Evolutionary conservation across 1,284 basidiomycete species (phyloP).

Genomic region (Sutorius eximius): DNA sequence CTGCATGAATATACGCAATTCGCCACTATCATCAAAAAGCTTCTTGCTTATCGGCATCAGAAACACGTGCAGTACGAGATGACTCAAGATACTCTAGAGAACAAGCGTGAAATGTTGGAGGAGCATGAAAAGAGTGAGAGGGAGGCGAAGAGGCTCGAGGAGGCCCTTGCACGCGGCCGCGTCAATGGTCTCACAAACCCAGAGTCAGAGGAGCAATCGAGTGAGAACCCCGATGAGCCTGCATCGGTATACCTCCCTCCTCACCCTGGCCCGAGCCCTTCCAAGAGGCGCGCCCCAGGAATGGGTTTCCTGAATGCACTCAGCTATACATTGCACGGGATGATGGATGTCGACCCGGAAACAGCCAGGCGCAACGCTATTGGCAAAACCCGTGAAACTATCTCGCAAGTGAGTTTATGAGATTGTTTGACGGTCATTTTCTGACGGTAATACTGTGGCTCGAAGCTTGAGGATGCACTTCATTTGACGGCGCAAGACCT

Average conservation of each 20-base stretch:
- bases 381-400: conserved; percentile 90
- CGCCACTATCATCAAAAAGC: conserved; percentile 89
- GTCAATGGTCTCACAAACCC: conserved; percentile 28
- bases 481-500: conserved; percentile 90
- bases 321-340: conserved; percentile 92
- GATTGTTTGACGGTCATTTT: conserved; percentile 9
- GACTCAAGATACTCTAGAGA: conserved; percentile 89
- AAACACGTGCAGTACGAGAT: conserved; percentile 99
- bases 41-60: conserved; percentile 93
- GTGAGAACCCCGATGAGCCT: conserved; percentile 36
- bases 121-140: conserved; percentile 91
- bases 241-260: conserved; percentile 60
- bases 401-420: conserved; percentile 72
- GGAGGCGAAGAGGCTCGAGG: conserved; percentile 87
- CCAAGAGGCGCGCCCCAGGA: conserved; percentile 63
- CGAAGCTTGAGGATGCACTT: conserved; percentile 87
- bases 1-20: conserved; percentile 96
- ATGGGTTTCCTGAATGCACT: conserved; percentile 91
- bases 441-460: conserved; percentile 22
- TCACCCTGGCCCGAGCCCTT: conserved; percentile 71
- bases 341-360: conserved; percentile 99
- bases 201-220: conserved; percentile 36
- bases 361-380: conserved; percentile 91
- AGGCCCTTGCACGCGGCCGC: conserved; percentile 72
- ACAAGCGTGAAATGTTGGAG: conserved; percentile 84